Evolutionary conservation across 78 protist genomes (phyloP), one percentile per base, ranked within the genome.

Genomic region (Dictyostelium capitatum): DNA sequence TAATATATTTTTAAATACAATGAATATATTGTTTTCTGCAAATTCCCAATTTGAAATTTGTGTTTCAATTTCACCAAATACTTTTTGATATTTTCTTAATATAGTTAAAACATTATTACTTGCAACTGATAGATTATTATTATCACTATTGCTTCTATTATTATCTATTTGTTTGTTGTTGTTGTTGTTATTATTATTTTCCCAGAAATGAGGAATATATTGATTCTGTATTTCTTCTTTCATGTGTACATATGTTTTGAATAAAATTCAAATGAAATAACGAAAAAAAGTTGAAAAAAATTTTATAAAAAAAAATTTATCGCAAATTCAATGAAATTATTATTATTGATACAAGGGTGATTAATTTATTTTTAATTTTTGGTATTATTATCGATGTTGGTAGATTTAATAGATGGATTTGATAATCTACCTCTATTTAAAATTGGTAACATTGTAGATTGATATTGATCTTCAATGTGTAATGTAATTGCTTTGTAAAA

Each of bases 401-500:
- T n/a, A n/a, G n/a, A n/a, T n/a, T n/a, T n/a, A n/a, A n/a, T n/a
- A n/a, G n/a, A n/a, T n/a, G 73, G 73, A 30, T 64, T 32, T 25
- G 73, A 64, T 28, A 64, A 64, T 12, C 73, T 32, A 28, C 73
- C 73, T 5, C 73, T 8, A 28, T 14, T 64, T 6, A 41, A 14
- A 4, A 6, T 4, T 12, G 73, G 73, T n/a, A 57, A 23, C 14
- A 28, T 28, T 28, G 23, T 64, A 4, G 23, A 59, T 72, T 72
- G 79, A 43, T 43, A 72, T 72, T 43, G n/a, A 43, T 72, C 79
- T 72, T 72, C 57, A 28, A 72, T 72, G 43, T 72, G 53, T 37
- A 43, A n/a, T 43, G 79, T 72, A 41, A 72, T 72, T 7, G 48
- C 43, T 72, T 41, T 72, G 20, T 72, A 72, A 43, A 72, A 43